phyloP scores from a whole-genome alignment of 164 flowering plant species.

The Chloranthus sessilifolius region DNA sequence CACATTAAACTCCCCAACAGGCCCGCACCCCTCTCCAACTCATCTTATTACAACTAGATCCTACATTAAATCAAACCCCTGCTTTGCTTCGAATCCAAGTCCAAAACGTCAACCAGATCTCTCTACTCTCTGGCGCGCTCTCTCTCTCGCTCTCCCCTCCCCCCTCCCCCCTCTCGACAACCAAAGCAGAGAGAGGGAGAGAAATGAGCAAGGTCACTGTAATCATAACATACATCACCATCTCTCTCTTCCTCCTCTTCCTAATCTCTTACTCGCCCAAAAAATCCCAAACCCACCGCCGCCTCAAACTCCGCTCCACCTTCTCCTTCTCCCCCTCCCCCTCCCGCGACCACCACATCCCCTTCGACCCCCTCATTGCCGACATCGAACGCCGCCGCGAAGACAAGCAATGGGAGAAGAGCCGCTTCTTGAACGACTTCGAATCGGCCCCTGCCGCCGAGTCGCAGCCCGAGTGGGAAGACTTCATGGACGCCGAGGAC shows the following conservation, averaged over 20 bases:
- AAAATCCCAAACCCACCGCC: slow-evolving; percentile 39
- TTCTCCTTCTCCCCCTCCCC: slow-evolving; percentile 33
- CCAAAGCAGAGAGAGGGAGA: background rate
- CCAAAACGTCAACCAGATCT: too few species aligned
- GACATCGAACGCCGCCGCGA: slow-evolving; percentile 81
- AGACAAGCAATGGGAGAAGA: slow-evolving; percentile 77
- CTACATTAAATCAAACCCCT: too few species aligned
- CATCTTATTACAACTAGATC: too few species aligned
- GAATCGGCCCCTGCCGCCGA: slow-evolving; percentile 24
- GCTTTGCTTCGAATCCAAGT: too few species aligned
- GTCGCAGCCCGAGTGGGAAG: slow-evolving; percentile 94
- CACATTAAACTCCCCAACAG: too few species aligned
- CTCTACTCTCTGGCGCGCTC: too few species aligned
- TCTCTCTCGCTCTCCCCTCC: too few species aligned
- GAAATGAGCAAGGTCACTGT: slow-evolving; percentile 36
- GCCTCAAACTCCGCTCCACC: slow-evolving; percentile 58
- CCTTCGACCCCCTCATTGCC: slow-evolving; percentile 91
- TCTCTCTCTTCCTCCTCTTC: slow-evolving; percentile 52
- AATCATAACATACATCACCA: slow-evolving; percentile 47
- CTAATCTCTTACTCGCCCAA: slow-evolving; percentile 53
- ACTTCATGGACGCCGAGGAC: slow-evolving; percentile 87
- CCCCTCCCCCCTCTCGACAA: too few species aligned
- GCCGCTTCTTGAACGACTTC: slow-evolving; percentile 25
- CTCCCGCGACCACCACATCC: slow-evolving; percentile 34
- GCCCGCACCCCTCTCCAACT: too few species aligned